These are phyloP conservation scores for Ophiostoma ulmi DNA, from an alignment of 2,329 filamentous ascomycete species.

Conservation along the genomic window DNA sequence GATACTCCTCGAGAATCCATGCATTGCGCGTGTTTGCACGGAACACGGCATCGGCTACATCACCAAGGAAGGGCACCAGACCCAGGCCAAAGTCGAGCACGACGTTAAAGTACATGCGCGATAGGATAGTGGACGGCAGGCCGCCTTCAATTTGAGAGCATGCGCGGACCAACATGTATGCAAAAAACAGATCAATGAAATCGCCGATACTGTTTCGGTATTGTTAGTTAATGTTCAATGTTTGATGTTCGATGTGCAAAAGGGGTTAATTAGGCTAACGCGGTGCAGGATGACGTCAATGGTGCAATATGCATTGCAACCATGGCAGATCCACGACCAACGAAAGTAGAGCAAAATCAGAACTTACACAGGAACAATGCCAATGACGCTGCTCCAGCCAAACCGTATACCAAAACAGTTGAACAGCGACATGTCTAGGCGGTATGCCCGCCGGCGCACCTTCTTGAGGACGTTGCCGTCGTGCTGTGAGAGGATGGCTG, in stretches of 20 bases:
- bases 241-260: background rate
- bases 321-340: no score
- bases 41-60: constrained; percentile 65
- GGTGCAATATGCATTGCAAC: background rate
- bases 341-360: background rate
- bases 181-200: constrained; percentile 65
- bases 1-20: constrained; percentile 47
- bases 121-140: constrained; percentile 55
- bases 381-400: constrained; percentile 85
- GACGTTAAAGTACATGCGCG: constrained; percentile 78
- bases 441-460: constrained; percentile 79
- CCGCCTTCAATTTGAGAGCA: constrained; percentile 73
- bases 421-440: constrained; percentile 79
- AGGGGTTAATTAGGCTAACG: background rate
- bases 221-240: constrained; percentile 25
- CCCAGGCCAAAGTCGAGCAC: constrained; percentile 67
- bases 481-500: constrained; percentile 73
- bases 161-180: constrained; percentile 66
- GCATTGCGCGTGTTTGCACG: constrained; percentile 75
- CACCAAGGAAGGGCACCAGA: constrained; percentile 70
- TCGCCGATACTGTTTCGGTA: constrained; percentile 60
- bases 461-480: constrained; percentile 79
- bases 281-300: background rate
- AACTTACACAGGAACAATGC: constrained; percentile 71
- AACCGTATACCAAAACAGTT: constrained; percentile 76